These are phyloP conservation scores for Tilletiopsis washingtonensis DNA, from an alignment of 1,284 basidiomycete species.

Conservation along the genomic window DNA sequence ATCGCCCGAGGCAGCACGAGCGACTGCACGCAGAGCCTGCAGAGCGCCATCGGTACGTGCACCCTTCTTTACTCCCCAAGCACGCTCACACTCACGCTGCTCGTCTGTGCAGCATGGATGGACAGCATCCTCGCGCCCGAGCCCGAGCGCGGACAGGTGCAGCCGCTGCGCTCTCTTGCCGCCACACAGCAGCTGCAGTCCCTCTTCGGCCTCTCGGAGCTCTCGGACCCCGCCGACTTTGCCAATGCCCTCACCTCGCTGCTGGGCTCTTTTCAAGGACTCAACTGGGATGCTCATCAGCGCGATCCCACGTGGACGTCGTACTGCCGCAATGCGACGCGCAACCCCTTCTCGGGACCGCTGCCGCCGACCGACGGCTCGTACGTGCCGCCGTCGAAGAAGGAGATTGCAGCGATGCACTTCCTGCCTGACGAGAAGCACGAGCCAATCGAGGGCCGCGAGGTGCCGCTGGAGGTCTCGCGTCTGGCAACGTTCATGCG, in stretches of 20 bases:
- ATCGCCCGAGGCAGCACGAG: slow-evolving; percentile 68
- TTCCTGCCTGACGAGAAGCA: too few relatives aligned
- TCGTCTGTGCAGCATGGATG: too few relatives aligned
- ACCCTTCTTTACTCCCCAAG: too few relatives aligned
- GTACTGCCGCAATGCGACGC: too few relatives aligned
- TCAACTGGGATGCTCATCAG: too few relatives aligned
- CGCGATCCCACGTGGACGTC: too few relatives aligned
- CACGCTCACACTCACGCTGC: too few relatives aligned
- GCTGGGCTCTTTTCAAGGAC: slow-evolving; percentile 32
- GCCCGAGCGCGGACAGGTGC: slow-evolving; percentile 21
- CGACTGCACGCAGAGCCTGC: slow-evolving; percentile 63
- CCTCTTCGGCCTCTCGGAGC: slow-evolving; percentile 25
- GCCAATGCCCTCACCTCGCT: slow-evolving; percentile 33
- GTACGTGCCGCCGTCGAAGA: too few relatives aligned
- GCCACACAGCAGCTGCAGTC: slow-evolving; percentile 15
- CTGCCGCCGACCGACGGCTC: too few relatives aligned
- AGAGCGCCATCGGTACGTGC: slow-evolving; percentile 51
- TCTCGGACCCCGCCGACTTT: slow-evolving; percentile 26
- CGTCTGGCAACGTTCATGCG: slow-evolving; percentile 14
- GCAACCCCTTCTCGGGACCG: too few relatives aligned
- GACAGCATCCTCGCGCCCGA: slow-evolving; percentile 36
- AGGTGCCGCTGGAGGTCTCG: slow-evolving; percentile 2
- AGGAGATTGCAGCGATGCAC: too few relatives aligned
- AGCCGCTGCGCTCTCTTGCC: slow-evolving; percentile 19
- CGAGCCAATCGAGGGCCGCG: too few relatives aligned